Percentiles rank a stretch among this genome's conserved stretches.
These are phyloP conservation scores for Cytospora mali DNA, from an alignment of 2,329 filamentous ascomycete species.

Conservation along the genomic window DNA sequence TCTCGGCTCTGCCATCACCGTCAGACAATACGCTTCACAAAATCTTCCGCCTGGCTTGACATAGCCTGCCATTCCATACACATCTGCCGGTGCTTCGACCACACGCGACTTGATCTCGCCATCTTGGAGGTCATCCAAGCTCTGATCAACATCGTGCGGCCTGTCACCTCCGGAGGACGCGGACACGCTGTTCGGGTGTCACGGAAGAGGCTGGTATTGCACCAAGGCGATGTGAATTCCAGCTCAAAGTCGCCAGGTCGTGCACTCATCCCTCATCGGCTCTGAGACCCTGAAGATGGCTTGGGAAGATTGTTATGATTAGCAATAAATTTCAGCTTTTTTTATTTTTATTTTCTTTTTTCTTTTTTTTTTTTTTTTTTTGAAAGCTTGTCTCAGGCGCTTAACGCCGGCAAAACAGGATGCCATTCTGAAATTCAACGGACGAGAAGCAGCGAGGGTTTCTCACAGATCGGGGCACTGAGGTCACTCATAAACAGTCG, in stretches of 20 bases:
- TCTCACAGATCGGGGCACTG: not conserved
- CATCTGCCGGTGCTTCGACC: conserved; percentile 1
- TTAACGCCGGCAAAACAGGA: not conserved
- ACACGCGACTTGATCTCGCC: conserved; percentile 21
- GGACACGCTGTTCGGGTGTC: too few species aligned
- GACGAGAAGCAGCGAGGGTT: not conserved
- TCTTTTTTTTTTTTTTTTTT: too few species aligned
- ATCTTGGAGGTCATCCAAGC: too few species aligned
- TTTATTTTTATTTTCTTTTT: too few species aligned
- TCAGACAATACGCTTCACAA: not conserved
- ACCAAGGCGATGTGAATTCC: conserved; percentile 13
- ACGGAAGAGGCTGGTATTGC: not conserved
- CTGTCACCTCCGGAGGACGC: too few species aligned
- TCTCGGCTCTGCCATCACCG: not conserved
- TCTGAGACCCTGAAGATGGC: too few species aligned
- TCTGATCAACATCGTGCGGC: too few species aligned
- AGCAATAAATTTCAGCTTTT: too few species aligned
- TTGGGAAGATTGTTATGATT: not conserved
- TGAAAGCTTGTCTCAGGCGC: not conserved
- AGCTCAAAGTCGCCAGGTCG: conserved; percentile 8
- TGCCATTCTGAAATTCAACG: not conserved
- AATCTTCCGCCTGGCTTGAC: conserved; percentile 11
- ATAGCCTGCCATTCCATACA: conserved; percentile 1
- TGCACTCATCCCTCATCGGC: too few species aligned
- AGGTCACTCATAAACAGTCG: too few species aligned